Conservation (phyloP, 2,329 filamentous ascomycete species). For the Apiospora koreana region DNA sequence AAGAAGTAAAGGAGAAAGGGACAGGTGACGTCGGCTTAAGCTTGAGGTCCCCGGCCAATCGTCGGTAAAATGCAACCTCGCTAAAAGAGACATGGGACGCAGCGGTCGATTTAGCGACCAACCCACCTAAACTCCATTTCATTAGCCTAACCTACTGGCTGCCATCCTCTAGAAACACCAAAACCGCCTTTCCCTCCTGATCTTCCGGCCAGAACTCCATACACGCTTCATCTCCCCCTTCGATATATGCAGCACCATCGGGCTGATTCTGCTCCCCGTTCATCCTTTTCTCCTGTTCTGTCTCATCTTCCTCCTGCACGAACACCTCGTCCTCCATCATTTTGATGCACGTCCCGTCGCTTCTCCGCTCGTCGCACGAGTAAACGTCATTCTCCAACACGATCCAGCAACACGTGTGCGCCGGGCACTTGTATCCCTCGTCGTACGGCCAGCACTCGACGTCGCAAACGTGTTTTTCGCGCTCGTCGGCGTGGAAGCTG, state of each 20-base stretch:
- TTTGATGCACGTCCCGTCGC: not conserved
- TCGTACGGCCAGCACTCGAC: not conserved
- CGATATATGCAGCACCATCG: not conserved
- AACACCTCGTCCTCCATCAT: conserved; percentile 1
- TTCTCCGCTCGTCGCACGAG: not conserved
- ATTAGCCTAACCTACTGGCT: too few species aligned
- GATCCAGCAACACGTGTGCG: not conserved
- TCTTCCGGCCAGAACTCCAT: conserved; percentile 4
- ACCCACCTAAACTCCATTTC: not conserved
- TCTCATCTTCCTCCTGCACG: not conserved
- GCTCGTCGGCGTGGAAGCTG: not conserved
- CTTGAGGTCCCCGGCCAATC: not conserved
- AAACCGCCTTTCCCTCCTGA: not conserved
- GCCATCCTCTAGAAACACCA: not conserved
- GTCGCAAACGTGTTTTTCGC: not conserved
- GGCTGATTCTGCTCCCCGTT: not conserved
- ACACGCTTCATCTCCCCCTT: not conserved
- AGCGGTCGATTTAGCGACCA: not conserved
- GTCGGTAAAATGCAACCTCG: conserved; percentile 1
- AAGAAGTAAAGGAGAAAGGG: not conserved
- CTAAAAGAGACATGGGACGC: not conserved
- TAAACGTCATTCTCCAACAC: not conserved
- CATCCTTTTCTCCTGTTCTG: not conserved
- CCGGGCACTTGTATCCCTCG: not conserved
- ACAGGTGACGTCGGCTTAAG: conserved; percentile 6